A percentile compares a stretch with the other conserved stretches of the same genome.
Conservation (phyloP, 2,329 filamentous ascomycete genomes). For the Cercospora sojina region DNA sequence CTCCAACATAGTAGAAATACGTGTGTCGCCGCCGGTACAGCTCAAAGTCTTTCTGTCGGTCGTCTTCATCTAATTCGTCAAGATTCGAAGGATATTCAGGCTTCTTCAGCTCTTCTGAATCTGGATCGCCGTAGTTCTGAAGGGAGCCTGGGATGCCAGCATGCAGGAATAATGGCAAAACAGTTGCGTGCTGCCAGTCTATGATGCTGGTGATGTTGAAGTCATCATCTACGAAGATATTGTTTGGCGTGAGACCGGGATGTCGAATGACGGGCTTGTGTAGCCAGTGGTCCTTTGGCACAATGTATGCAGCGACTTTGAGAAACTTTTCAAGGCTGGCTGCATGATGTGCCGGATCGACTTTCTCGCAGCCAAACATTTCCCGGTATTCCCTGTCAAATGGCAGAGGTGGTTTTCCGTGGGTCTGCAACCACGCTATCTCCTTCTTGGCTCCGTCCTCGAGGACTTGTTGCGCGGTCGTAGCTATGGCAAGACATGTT, state of each 20-base stretch:
- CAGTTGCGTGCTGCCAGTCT: slow-evolving; percentile 24
- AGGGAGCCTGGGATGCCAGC: not conserved
- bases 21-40: not conserved
- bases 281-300: not conserved
- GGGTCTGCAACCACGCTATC: slow-evolving; percentile 13
- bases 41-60: not conserved
- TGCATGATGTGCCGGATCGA: slow-evolving; percentile 4
- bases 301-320: not conserved
- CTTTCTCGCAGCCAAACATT: not conserved
- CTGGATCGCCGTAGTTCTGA: not conserved
- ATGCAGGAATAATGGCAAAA: slow-evolving; percentile 20
- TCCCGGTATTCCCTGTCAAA: not conserved
- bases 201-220: slow-evolving; percentile 35
- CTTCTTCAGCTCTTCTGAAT: not conserved
- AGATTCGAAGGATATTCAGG: not conserved
- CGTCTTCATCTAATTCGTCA: not conserved
- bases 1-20: not conserved
- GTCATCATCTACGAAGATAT: slow-evolving; percentile 38
- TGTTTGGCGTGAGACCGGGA: slow-evolving; percentile 39
- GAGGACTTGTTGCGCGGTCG: slow-evolving; percentile 24
- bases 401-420: not conserved
- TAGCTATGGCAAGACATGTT: slow-evolving; percentile 7
- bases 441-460: slow-evolving; percentile 36
- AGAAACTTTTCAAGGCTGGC: not conserved
- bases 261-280: slow-evolving; percentile 36